These are phyloP conservation scores for Articulospora tetracladia DNA, from an alignment of 495 filamentous ascomycete genomes.

Conservation along the genomic window DNA sequence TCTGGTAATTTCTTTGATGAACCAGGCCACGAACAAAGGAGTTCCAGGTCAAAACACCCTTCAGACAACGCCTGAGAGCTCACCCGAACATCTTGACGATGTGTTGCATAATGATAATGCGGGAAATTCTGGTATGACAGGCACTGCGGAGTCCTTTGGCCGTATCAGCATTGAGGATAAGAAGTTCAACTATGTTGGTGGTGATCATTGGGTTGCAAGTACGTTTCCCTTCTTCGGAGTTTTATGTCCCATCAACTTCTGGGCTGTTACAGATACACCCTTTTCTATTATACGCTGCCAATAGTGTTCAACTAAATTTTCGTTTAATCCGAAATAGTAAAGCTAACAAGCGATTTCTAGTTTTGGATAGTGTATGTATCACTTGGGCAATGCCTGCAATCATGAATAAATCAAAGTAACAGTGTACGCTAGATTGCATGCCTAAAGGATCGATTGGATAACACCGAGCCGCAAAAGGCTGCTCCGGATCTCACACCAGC, in stretches of 20 bases:
- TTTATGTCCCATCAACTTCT: too few relatives aligned
- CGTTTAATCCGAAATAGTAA: too few relatives aligned
- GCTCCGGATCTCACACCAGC: constrained; percentile 7
- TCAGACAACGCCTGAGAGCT: constrained; percentile 17
- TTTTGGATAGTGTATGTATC: constrained; percentile 21
- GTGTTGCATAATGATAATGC: not conserved
- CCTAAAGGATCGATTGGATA: constrained; percentile 27
- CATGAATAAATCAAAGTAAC: not conserved
- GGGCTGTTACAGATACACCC: too few relatives aligned
- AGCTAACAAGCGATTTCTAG: too few relatives aligned
- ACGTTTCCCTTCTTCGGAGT: too few relatives aligned
- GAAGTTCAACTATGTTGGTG: constrained; percentile 41
- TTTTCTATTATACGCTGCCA: too few relatives aligned
- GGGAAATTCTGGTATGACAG: not conserved
- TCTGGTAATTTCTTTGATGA: constrained; percentile 46
- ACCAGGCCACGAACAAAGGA: constrained; percentile 8
- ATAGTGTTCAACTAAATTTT: too few relatives aligned
- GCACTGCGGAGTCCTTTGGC: constrained; percentile 22
- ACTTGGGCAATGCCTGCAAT: not conserved
- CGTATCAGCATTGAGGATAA: constrained; percentile 34
- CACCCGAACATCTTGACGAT: constrained; percentile 5
- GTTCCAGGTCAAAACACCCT: not conserved
- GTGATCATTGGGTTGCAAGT: constrained; percentile 49
- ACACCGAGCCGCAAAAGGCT: constrained; percentile 16
- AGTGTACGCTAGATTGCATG: constrained; percentile 19